Evolutionary conservation across 2,329 filamentous ascomycete species (phyloP).

Genomic region (Orbilia quercus): DNA sequence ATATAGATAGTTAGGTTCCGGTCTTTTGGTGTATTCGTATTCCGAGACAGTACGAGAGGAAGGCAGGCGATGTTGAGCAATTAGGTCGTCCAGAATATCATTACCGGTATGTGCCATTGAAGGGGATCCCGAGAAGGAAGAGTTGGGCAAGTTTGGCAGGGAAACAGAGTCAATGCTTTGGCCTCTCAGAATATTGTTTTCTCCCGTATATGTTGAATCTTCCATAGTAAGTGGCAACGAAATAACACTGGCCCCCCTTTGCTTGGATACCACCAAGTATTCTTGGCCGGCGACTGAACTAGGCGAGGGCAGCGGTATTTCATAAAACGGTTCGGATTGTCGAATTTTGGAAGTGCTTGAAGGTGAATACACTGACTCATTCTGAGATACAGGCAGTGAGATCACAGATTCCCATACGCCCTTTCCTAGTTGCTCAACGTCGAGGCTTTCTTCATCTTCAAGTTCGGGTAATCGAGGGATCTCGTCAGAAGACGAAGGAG

Average conservation of each 20-base stretch:
- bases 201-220: slow-evolving; percentile 5
- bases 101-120: slow-evolving; percentile 1
- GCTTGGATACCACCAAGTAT: slow-evolving; percentile 2
- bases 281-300: slow-evolving; percentile 16
- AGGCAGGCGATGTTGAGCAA: slow-evolving; percentile 3
- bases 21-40: slow-evolving; percentile 4
- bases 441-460: slow-evolving; percentile 25
- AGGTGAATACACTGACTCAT: slow-evolving; percentile 17
- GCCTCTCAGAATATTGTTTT: background rate
- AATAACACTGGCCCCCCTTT: slow-evolving; percentile 10
- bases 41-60: slow-evolving; percentile 30
- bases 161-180: background rate
- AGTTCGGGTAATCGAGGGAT: slow-evolving; percentile 5
- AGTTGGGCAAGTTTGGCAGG: slow-evolving; percentile 1
- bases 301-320: slow-evolving; percentile 41
- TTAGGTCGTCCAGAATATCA: background rate
- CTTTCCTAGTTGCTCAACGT: slow-evolving; percentile 30
- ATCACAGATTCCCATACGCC: slow-evolving; percentile 35
- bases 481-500: background rate
- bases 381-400: slow-evolving; percentile 26
- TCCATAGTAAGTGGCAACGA: slow-evolving; percentile 27
- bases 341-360: too few relatives aligned
- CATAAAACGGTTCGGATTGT: background rate
- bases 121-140: slow-evolving; percentile 1
- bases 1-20: background rate